Percentiles rank a stretch among this genome's conserved stretches.
Evolutionary conservation across 2,329 filamentous ascomycete genomes (phyloP).

Genomic region (Talaromyces rugulosus): DNA sequence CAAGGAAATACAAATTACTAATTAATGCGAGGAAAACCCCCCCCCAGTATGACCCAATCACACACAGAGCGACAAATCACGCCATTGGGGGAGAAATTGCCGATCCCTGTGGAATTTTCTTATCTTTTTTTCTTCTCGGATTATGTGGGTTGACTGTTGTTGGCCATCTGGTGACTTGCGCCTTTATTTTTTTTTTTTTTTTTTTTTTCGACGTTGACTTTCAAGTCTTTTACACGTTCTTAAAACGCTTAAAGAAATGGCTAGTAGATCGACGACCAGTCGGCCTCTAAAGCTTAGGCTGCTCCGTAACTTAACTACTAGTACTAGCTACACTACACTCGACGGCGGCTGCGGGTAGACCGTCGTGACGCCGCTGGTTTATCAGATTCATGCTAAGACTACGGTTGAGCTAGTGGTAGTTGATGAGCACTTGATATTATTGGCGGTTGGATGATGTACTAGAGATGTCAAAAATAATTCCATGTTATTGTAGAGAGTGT

Average conservation of each 20-base stretch:
- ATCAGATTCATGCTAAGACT: slow-evolving; percentile 14
- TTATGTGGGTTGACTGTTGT: too few species aligned
- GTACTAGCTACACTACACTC: not conserved
- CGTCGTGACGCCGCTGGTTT: not conserved
- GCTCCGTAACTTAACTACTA: not conserved
- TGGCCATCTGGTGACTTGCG: not conserved
- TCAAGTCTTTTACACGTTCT: too few species aligned
- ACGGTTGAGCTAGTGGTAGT: not conserved
- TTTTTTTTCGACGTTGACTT: too few species aligned
- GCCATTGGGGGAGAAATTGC: not conserved
- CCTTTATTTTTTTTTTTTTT: too few species aligned
- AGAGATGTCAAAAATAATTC: too few species aligned
- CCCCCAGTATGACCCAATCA: not conserved
- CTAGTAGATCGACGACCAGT: not conserved
- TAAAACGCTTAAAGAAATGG: too few species aligned
- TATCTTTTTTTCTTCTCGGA: not conserved
- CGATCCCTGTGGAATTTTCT: not conserved
- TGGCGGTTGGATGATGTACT: not conserved
- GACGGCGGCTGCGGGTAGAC: not conserved
- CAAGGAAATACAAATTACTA: not conserved
- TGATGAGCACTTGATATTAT: not conserved
- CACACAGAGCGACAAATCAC: not conserved
- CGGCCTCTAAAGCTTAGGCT: not conserved
- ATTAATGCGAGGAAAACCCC: too few species aligned
- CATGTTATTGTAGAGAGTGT: too few species aligned